Conservation (phyloP, 2,329 filamentous ascomycete species). For the Cordyceps fumosorosea region DNA sequence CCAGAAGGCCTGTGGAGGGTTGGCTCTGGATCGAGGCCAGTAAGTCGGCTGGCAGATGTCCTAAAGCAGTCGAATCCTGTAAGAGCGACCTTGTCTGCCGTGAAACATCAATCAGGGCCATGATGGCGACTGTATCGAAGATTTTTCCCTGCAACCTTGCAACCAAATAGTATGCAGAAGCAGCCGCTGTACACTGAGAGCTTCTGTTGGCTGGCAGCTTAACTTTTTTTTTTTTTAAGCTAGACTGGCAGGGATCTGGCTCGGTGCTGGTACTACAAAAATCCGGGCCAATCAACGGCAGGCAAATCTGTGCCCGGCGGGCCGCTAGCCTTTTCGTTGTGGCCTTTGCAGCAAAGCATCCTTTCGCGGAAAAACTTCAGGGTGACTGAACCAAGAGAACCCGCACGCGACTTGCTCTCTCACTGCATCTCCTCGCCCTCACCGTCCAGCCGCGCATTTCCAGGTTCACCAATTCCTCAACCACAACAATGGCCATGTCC, state of each 20-base stretch:
- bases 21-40: slow-evolving; percentile 58
- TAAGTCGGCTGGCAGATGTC: slow-evolving; percentile 63
- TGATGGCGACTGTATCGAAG: slow-evolving; percentile 31
- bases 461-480: slow-evolving; percentile 21
- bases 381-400: slow-evolving; percentile 20
- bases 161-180: slow-evolving; percentile 11
- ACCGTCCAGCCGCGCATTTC: slow-evolving; percentile 21
- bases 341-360: slow-evolving; percentile 19
- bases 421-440: background rate
- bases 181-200: slow-evolving; percentile 3
- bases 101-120: slow-evolving; percentile 51
- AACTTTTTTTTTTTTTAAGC: slow-evolving; percentile 21
- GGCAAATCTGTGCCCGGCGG: background rate
- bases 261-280: slow-evolving; percentile 28
- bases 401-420: slow-evolving; percentile 18
- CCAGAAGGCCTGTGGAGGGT: slow-evolving; percentile 60
- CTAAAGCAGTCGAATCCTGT: slow-evolving; percentile 44
- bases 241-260: slow-evolving; percentile 18
- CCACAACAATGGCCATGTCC: slow-evolving; percentile 51
- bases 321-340: slow-evolving; percentile 14
- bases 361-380: slow-evolving; percentile 36
- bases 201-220: slow-evolving; percentile 6
- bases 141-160: slow-evolving; percentile 12
- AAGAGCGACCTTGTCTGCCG: slow-evolving; percentile 50
- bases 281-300: slow-evolving; percentile 31